These are phyloP conservation scores for Glycine tomentella DNA, from an alignment of 306 rosid species.

Conservation along the genomic window DNA sequence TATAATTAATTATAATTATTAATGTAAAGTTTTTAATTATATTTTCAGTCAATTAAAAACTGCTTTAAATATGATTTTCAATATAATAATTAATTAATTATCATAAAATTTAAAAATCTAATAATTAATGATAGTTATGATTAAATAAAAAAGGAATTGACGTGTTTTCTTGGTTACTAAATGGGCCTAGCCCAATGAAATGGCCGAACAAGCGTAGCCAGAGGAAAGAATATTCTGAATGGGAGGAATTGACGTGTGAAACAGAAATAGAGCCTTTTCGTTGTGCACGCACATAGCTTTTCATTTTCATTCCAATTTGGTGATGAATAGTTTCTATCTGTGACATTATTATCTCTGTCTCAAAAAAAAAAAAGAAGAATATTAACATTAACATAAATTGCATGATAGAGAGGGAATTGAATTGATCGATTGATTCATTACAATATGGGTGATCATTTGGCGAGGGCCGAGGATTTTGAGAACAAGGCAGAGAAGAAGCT, in stretches of 20 bases:
- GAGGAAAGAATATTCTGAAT: not conserved
- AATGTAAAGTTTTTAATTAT: too few relatives aligned
- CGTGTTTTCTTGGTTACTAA: not conserved
- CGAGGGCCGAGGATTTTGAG: slow-evolving; percentile 76
- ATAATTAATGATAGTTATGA: too few relatives aligned
- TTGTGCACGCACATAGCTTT: too few relatives aligned
- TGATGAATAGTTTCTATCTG: slow-evolving; percentile 16
- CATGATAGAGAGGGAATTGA: slow-evolving; percentile 28
- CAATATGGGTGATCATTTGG: slow-evolving; percentile 79
- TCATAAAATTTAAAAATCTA: too few relatives aligned
- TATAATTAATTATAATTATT: too few relatives aligned
- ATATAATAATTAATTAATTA: too few relatives aligned
- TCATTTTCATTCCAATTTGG: not conserved
- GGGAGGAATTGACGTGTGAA: not conserved
- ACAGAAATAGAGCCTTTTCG: not conserved
- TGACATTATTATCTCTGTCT: too few relatives aligned
- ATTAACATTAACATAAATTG: not conserved
- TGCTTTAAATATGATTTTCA: too few relatives aligned
- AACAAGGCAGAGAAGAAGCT: slow-evolving; percentile 90
- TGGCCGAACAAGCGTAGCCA: not conserved
- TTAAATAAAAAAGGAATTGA: too few relatives aligned
- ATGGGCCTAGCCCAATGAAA: slow-evolving; percentile 20
- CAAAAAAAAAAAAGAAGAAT: too few relatives aligned
- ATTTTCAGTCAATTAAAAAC: too few relatives aligned
- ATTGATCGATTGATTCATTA: slow-evolving; percentile 13